Conservation (phyloP, 2,329 filamentous ascomycete genomes). For the Chrysoporthe deuterocubensis region DNA sequence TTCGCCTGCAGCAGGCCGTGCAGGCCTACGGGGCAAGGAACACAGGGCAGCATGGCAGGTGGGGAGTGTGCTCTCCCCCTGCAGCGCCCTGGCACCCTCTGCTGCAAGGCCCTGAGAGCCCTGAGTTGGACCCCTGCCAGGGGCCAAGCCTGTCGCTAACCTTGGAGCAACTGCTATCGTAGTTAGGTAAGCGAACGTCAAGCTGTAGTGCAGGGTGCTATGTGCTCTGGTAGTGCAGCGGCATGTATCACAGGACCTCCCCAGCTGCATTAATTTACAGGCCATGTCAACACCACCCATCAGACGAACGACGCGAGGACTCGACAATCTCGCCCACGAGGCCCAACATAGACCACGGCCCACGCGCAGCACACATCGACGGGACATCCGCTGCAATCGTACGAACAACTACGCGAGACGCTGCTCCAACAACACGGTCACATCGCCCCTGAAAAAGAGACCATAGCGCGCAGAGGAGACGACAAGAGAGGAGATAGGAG, state of each 20-base stretch:
- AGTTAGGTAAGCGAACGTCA: not conserved
- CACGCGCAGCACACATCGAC: not conserved
- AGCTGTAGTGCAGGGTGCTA: not conserved
- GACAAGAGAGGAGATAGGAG: not conserved
- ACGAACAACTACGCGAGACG: not conserved
- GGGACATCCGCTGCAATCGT: not conserved
- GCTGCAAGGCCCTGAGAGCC: not conserved
- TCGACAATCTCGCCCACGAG: not conserved
- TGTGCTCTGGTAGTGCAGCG: not conserved
- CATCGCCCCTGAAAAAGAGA: not conserved
- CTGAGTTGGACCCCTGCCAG: not conserved
- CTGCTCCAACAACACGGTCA: not conserved
- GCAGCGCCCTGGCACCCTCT: not conserved
- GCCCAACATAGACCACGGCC: not conserved
- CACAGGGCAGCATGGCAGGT: not conserved
- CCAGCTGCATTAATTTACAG: not conserved
- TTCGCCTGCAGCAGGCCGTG: too few species aligned
- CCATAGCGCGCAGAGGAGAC: not conserved
- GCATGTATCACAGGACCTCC: not conserved
- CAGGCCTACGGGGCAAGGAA: too few species aligned
- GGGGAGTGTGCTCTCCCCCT: not conserved
- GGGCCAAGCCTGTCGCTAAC: not conserved
- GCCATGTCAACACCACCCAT: not conserved
- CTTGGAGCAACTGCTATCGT: not conserved
- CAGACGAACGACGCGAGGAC: not conserved